phyloP scores from a whole-genome alignment of 1,139 yeast species.

The Spathaspora jeffriesii region DNA sequence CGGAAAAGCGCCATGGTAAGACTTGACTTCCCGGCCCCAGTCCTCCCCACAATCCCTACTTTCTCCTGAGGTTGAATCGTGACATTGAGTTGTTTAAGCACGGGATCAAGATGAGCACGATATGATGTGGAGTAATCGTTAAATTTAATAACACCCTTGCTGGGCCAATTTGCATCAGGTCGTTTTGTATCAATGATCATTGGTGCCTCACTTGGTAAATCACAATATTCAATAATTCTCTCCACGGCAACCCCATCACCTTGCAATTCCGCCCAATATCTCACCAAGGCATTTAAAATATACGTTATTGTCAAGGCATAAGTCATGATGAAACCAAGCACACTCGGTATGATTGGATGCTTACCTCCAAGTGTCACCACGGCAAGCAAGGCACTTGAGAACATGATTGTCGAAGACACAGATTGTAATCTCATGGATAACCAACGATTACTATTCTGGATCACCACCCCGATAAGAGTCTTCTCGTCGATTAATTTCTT shows the following conservation, averaged over 20 bases:
- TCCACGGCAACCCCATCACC: conserved; percentile 32
- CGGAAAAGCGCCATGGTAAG: conserved; percentile 34
- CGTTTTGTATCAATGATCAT: conserved; percentile 21
- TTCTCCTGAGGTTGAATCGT: conserved; percentile 29
- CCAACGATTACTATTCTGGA: conserved; percentile 33
- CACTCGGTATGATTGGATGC: conserved; percentile 23
- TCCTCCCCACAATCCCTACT: conserved; percentile 37
- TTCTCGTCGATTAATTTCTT: conserved; percentile 58
- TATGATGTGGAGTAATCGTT: conserved; percentile 30
- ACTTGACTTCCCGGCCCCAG: conserved; percentile 40
- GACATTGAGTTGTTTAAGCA: conserved; percentile 24
- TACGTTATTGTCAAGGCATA: conserved; percentile 29
- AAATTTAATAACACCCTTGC: conserved; percentile 26
- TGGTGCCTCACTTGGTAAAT: conserved; percentile 28
- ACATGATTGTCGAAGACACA: conserved; percentile 28
- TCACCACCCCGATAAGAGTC: conserved; percentile 44
- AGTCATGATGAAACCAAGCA: conserved; percentile 35
- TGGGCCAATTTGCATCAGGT: conserved; percentile 30
- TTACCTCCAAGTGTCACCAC: conserved; percentile 21
- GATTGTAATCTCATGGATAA: conserved; percentile 32
- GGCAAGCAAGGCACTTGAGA: conserved; percentile 24
- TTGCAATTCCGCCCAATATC: conserved; percentile 34
- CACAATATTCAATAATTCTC: conserved; percentile 32
- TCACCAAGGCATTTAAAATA: conserved; percentile 25
- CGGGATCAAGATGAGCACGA: conserved; percentile 33